Conservation (phyloP, 164 flowering plant species). For the Litsea cubeba region DNA sequence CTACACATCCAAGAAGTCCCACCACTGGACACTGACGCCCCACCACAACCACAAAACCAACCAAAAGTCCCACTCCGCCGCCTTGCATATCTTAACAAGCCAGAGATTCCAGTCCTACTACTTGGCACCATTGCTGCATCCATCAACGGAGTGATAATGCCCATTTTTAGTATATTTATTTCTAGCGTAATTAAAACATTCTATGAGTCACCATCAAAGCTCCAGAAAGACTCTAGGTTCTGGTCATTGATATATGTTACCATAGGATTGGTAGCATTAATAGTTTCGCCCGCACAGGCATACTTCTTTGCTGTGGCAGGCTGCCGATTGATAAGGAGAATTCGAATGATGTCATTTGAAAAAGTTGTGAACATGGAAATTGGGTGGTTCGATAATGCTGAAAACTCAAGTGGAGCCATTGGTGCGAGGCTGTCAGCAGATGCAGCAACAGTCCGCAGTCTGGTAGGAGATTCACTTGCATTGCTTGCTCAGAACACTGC, state of each 20-base stretch:
- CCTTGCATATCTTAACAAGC: constrained; percentile 41
- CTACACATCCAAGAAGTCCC: constrained; percentile 12
- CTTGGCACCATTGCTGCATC: constrained; percentile 35
- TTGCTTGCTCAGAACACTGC: constrained; percentile 34
- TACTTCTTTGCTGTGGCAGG: constrained; percentile 30
- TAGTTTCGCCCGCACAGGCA: constrained; percentile 6
- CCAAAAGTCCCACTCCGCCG: constrained; percentile 29
- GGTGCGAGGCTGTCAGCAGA: constrained; percentile 47
- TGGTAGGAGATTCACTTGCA: constrained; percentile 44
- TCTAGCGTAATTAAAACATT: constrained; percentile 28
- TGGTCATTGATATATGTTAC: constrained; percentile 36
- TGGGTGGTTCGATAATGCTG: constrained; percentile 28
- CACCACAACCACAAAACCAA: neutral
- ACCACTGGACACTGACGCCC: neutral
- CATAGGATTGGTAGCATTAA: constrained; percentile 20
- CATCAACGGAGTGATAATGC: constrained; percentile 31
- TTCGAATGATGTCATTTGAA: constrained; percentile 22
- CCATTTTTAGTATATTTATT: constrained; percentile 30
- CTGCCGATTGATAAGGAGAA: constrained; percentile 16
- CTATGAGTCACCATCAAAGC: constrained; percentile 25
- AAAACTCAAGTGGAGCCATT: constrained; percentile 38
- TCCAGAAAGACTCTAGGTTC: constrained; percentile 29
- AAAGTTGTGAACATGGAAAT: constrained; percentile 29
- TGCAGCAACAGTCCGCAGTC: constrained; percentile 28
- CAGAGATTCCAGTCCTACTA: constrained; percentile 37